Evolutionary conservation across 1,139 yeast species (phyloP).

Genomic region (Lodderomyces oxycetoniae): DNA sequence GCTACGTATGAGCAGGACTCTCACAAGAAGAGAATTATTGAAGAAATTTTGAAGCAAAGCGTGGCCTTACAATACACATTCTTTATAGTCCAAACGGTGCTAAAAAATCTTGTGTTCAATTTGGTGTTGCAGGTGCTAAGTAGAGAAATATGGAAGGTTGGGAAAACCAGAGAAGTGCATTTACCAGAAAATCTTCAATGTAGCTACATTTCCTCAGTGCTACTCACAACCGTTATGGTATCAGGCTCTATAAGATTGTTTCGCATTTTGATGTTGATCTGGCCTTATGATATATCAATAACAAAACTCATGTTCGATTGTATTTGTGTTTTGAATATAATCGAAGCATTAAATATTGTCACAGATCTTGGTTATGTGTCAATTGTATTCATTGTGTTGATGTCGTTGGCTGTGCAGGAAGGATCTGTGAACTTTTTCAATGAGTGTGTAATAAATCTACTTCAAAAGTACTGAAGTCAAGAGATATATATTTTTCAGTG

Average conservation of each 20-base stretch:
- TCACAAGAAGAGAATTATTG: conserved; percentile 1
- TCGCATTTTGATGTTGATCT: conserved; percentile 90
- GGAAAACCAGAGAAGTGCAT: conserved; percentile 10
- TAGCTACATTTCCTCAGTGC: conserved; percentile 28
- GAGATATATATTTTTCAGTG: no score
- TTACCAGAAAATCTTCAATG: conserved; percentile 17
- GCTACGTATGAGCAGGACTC: conserved; percentile 68
- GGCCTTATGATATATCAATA: conserved; percentile 87
- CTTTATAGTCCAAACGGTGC: conserved; percentile 58
- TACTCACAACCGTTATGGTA: conserved; percentile 66
- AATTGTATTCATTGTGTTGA: background rate
- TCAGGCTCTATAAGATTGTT: conserved; percentile 77
- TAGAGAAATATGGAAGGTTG: conserved; percentile 32
- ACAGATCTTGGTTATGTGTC: conserved; percentile 5
- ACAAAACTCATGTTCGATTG: conserved; percentile 58
- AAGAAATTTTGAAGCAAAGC: conserved; percentile 36
- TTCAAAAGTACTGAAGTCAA: no score
- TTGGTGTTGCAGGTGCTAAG: conserved; percentile 40
- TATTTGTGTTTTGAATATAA: conserved; percentile 56
- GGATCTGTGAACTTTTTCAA: background rate
- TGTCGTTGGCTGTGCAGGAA: background rate
- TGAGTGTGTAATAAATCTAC: background rate
- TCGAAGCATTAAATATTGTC: conserved; percentile 62
- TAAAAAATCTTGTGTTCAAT: conserved; percentile 57
- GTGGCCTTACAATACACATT: conserved; percentile 59